Evolutionary conservation across 2,329 filamentous ascomycete species (phyloP).

Genomic region (Zymoseptoria brevis): DNA sequence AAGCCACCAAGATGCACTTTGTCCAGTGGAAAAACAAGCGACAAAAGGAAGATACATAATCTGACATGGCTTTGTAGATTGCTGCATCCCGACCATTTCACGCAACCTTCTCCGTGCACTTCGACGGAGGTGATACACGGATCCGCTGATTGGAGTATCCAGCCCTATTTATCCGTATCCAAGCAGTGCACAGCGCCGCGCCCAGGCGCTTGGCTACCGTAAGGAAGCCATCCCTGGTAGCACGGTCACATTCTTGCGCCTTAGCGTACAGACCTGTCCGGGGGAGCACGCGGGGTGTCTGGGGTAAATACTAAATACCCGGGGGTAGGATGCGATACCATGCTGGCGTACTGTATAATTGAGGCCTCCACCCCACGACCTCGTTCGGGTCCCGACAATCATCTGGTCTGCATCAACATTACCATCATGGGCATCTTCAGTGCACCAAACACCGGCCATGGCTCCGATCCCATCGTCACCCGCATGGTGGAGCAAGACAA

Average conservation of each 20-base stretch:
- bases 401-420: neutral
- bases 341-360: neutral
- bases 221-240: neutral
- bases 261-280: neutral
- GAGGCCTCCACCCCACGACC: neutral
- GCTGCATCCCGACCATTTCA: too few species aligned
- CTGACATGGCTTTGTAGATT: too few species aligned
- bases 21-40: too few species aligned
- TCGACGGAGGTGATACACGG: too few species aligned
- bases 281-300: neutral
- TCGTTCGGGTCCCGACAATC: neutral
- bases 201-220: neutral
- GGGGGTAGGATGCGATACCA: neutral
- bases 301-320: neutral
- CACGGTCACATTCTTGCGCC: too few species aligned
- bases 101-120: too few species aligned
- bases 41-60: too few species aligned
- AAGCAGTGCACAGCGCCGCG: neutral
- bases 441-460: neutral
- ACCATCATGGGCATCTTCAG: neutral
- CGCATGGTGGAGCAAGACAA: conserved; percentile 33
- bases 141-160: neutral
- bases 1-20: too few species aligned
- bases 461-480: conserved; percentile 17
- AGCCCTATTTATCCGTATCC: neutral